Base-by-base conservation (phyloP, 257 asterid species). In the Solanum bulbocastanum region DNA sequence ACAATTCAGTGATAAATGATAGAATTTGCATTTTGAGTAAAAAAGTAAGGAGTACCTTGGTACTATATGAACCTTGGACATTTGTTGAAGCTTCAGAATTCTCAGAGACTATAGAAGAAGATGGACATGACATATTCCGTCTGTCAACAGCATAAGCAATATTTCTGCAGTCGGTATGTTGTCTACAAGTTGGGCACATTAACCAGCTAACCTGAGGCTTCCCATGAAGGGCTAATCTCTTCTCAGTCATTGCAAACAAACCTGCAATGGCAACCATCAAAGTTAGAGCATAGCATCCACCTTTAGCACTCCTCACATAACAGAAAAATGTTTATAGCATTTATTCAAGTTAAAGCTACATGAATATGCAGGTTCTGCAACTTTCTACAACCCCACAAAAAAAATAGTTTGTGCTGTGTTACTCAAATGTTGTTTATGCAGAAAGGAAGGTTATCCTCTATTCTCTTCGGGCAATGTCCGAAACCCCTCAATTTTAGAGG, bases 161-260 rank as follows among this genome's bases (percentile, higher is more conserved):
- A 91, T 93, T 97, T 89, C 96, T 98, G 87, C 93, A 95, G 89
- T 93, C 96, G 75, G 96, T 94, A 87, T 94, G 93, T 71, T 88
- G 98, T 76, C 99, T 93, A 90, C 99, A 97, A 84, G 98, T 95
- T 88, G 99, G 99, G 92, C 99, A 97, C 91, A 95, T 92, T 65
- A 97, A 94, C 95, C 94, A 92, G 73, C 92, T 89, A 74, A 84
- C 87, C 85, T 92, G 90, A 86, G 65, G 87, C 88, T 91, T 94
- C 74, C 93, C 96, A 71, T 89, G 94, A 89, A 91, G 90, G 89
- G 89, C 89, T 87, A 85, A 72, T 87, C 91, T 92, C 89, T 91
- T 89, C 91, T 97, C 99, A 4, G 98, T 95, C 94, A 97, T 92
- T 56, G 95, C 98, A 88, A 96, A 89, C 88, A 97, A 92, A 92